Evolutionary conservation across 345 rosid genomes (phyloP), one percentile per base, ranked within the genome.

Genomic region (Conringia planisiliqua): DNA sequence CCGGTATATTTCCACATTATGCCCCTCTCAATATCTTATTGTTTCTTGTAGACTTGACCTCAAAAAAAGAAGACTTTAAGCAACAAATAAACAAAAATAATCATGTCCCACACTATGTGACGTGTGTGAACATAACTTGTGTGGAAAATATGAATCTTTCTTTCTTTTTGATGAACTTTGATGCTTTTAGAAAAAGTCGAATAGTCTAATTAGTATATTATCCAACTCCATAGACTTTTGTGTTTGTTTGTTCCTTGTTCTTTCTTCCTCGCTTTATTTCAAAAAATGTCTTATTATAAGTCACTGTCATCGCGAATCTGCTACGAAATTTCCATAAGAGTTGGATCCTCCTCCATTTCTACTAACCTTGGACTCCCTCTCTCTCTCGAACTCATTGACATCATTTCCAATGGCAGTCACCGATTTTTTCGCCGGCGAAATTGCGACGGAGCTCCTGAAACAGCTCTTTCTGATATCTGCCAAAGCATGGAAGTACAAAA

Each of bases 391-490:
- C 13, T 46, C 27, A 32, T 33, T 14, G 35, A 14, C 69, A 14
- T 2, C 73, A 12, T 64, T 17, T 16, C 0, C 30, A 22, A 88
- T 89, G 96, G 87, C 78, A 29, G 79, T 83, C 4, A 77, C 91
- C 43, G 95, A 90, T 59, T 80, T 87, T 11, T 86, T 91, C 81
- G 79, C 59, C 54, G 93, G 90, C 3, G 98, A 91, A 80, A 85
- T 91, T 18, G 85, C 81, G 24, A 58, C 83, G 5, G 96, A 94
- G 73, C 93, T 94, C 9, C 24, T 90, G 2, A 88, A 67, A 47
- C 51, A 54, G 61, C 84, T 94, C 17, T 0, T 83, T 13, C 0
- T 14, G 46, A 73, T 87, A 39, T 80, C 91, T 4, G 70, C 83
- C 2, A 83, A 80, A 60, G 77, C 91, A 0, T 43, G 47, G 29